Evolutionary conservation across 2,329 filamentous ascomycete genomes (phyloP).

Genomic region (Trichoderma sp.): DNA sequence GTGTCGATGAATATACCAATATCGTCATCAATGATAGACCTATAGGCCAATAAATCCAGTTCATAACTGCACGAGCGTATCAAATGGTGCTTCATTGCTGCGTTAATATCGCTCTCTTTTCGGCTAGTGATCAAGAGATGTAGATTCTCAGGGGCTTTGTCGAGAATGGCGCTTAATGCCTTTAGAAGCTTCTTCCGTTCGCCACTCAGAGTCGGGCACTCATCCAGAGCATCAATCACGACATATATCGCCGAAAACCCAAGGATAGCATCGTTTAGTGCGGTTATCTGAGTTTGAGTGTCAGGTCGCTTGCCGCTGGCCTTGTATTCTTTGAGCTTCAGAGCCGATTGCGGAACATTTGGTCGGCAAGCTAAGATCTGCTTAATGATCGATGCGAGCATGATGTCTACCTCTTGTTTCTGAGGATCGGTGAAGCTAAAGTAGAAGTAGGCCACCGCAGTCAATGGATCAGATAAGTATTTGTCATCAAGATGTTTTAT

Average conservation of each 20-base stretch:
- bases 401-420: neutral
- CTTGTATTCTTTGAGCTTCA: neutral
- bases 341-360: neutral
- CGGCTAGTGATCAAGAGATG: constrained; percentile 5
- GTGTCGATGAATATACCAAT: constrained; percentile 8
- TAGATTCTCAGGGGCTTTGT: neutral
- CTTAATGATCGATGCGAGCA: constrained; percentile 7
- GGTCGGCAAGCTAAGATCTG: neutral
- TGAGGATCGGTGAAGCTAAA: neutral
- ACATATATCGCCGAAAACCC: neutral
- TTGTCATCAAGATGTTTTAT: neutral
- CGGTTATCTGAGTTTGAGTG: neutral
- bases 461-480: neutral
- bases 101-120: constrained; percentile 3
- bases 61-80: neutral
- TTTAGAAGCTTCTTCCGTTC: neutral
- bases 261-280: neutral
- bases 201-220: neutral
- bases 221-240: neutral
- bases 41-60: neutral
- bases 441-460: neutral
- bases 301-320: neutral
- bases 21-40: neutral
- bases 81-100: neutral
- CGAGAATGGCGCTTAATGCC: neutral